These are phyloP conservation scores for Annulohypoxylon maeteangense DNA, from an alignment of 495 filamentous ascomycete species.

Conservation along the genomic window DNA sequence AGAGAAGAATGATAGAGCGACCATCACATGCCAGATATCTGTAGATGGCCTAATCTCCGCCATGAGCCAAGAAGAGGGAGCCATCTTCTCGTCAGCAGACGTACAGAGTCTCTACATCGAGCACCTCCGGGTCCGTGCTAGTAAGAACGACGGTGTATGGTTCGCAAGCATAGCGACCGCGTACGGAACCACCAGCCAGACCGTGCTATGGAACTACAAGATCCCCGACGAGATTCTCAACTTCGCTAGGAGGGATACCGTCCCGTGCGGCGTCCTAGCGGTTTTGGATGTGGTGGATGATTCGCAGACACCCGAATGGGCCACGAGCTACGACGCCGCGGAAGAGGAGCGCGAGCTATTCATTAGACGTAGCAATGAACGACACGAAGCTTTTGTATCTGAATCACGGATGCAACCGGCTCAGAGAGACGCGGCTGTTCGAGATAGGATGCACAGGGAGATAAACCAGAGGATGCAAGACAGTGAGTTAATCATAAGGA, in stretches of 20 bases:
- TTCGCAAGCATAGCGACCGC: slow-evolving; percentile 67
- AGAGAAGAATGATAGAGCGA: slow-evolving; percentile 28
- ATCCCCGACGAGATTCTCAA: slow-evolving; percentile 64
- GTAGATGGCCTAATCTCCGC: slow-evolving; percentile 54
- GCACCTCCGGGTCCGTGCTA: slow-evolving; percentile 50
- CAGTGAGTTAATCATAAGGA: slow-evolving; percentile 45
- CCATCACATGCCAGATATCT: slow-evolving; percentile 60
- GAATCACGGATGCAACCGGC: slow-evolving; percentile 60
- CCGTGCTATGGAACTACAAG: slow-evolving; percentile 69
- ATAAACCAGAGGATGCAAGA: slow-evolving; percentile 53
- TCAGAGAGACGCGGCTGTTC: slow-evolving; percentile 56
- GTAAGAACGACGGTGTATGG: slow-evolving; percentile 61
- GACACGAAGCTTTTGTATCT: slow-evolving; percentile 52
- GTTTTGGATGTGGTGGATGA: slow-evolving; percentile 63
- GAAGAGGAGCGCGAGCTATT: slow-evolving; percentile 54
- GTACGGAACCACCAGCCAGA: slow-evolving; percentile 61
- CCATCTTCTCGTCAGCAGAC: slow-evolving; percentile 34
- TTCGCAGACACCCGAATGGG: slow-evolving; percentile 67
- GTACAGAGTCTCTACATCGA: slow-evolving; percentile 55
- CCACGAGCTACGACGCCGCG: slow-evolving; percentile 54
- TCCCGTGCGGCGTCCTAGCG: slow-evolving; percentile 72
- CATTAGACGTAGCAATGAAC: slow-evolving; percentile 51
- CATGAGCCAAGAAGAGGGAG: slow-evolving; percentile 47
- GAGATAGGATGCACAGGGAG: slow-evolving; percentile 51
- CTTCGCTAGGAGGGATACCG: slow-evolving; percentile 62